Conservation (phyloP, 768 basidiomycete species). For the Tulasnella sp. region DNA sequence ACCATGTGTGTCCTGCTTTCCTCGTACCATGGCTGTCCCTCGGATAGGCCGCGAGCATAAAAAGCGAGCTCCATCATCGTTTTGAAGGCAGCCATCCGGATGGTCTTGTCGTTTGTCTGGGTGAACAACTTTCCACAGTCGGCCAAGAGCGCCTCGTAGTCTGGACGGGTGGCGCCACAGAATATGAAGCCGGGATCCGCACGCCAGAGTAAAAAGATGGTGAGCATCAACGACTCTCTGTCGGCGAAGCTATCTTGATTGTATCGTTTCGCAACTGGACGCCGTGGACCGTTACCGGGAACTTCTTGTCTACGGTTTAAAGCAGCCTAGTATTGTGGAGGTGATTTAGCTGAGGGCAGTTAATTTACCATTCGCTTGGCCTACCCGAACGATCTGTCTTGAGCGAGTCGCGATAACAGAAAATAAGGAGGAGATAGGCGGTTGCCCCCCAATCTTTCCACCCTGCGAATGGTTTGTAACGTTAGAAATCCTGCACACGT, state of each 20-base stretch:
- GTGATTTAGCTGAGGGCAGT: neutral
- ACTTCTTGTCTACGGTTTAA: slow-evolving; percentile 23
- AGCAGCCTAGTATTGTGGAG: neutral
- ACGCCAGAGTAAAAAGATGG: slow-evolving; percentile 68
- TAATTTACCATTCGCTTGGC: neutral
- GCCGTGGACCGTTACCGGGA: slow-evolving; percentile 39
- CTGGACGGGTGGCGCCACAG: slow-evolving; percentile 43
- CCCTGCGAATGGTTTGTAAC: neutral
- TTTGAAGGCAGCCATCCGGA: slow-evolving; percentile 24
- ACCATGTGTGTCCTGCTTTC: slow-evolving; percentile 14
- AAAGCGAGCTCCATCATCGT: neutral
- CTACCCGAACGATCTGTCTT: slow-evolving; percentile 57
- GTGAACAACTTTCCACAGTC: slow-evolving; percentile 24
- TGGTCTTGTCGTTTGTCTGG: slow-evolving; percentile 25
- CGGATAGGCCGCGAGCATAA: slow-evolving; percentile 17
- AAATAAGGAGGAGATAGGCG: slow-evolving; percentile 13
- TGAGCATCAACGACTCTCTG: slow-evolving; percentile 64
- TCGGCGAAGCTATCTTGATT: slow-evolving; percentile 34
- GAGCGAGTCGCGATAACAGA: slow-evolving; percentile 47
- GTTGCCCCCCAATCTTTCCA: slow-evolving; percentile 19
- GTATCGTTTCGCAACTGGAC: slow-evolving; percentile 61
- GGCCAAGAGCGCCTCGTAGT: slow-evolving; percentile 41
- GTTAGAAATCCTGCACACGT: slow-evolving; percentile 7
- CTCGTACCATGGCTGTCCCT: slow-evolving; percentile 23
- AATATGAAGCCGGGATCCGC: slow-evolving; percentile 54